Evolutionary conservation across 768 basidiomycete species (phyloP).

Genomic region (Hortiboletus flavorubellus): DNA sequence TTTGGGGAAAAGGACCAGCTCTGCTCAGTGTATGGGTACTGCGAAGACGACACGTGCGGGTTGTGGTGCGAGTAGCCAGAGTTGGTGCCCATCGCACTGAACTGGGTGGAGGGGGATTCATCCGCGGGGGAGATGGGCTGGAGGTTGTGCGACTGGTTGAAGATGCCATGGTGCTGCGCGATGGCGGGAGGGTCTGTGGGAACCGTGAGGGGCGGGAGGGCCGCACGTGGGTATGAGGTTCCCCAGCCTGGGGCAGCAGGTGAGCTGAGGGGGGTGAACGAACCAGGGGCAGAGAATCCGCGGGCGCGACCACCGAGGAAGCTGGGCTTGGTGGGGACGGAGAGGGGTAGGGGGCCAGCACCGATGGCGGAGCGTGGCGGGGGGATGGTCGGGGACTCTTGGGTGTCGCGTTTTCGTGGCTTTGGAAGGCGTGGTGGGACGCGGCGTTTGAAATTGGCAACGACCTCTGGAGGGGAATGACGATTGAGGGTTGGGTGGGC

Average conservation of each 20-base stretch:
- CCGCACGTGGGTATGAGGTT: conserved; percentile 54
- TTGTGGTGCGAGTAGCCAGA: conserved; percentile 32
- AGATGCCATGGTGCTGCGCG: conserved; percentile 53
- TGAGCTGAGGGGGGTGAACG: conserved; percentile 70
- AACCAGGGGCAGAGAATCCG: conserved; percentile 81
- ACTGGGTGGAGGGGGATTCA: conserved; percentile 55
- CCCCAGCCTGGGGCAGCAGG: conserved; percentile 57
- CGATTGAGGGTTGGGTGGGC: conserved; percentile 91
- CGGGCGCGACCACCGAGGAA: conserved; percentile 58
- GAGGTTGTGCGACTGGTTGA: conserved; percentile 54
- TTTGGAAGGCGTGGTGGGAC: conserved; percentile 92
- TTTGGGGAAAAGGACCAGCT: conserved; percentile 51
- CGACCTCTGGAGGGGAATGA: conserved; percentile 84
- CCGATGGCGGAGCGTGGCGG: conserved; percentile 76
- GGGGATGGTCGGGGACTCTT: conserved; percentile 66
- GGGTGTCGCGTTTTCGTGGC: conserved; percentile 72
- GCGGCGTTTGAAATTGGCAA: conserved; percentile 92
- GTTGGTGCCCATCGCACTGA: conserved; percentile 38
- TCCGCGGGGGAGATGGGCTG: conserved; percentile 70
- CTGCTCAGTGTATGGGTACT: conserved; percentile 64
- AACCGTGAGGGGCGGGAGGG: conserved; percentile 79
- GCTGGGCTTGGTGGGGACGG: conserved; percentile 47
- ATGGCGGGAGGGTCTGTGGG: conserved; percentile 70
- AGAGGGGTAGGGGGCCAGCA: conserved; percentile 64
- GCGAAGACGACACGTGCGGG: conserved; percentile 44